Evolutionary conservation across 106 monocot species (phyloP), one percentile per base, ranked within the genome.

Genomic region (Gastrodia elata): DNA sequence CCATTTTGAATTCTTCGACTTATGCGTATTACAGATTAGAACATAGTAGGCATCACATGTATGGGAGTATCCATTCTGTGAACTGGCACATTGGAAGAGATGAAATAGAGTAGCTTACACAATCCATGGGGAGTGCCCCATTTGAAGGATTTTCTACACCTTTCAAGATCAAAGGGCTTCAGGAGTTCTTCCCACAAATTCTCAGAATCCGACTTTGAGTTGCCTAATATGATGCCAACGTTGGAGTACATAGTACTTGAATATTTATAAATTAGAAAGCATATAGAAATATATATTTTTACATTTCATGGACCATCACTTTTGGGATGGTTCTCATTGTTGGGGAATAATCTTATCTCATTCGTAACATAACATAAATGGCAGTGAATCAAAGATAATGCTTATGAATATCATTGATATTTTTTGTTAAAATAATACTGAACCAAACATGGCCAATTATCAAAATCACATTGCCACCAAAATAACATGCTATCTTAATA

Each of bases 111-210:
- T 82, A 0, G 73, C 43, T 76, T 80, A 74, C 82, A 79, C 11
- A 92, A 81, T 18, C 92, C 77, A 18, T 43, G 61, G 10, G 96
- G 92, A 38, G 96, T 90, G 65, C 92, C 37, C 14, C 38, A 46
- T 43, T 79, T 75, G 73, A 92, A 82, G 22, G 90, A 88, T 24
- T 69, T 65, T 25, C 80, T 85, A 38, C 92, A 92, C 40, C 84
- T 79, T 28, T 80, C 74, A 55, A 97, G 86, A 68, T 78, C 86
- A 67, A 92, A 92, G n/a, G 92, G 96, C 38, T 77, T 87, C 61
- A 97, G 86, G 18, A 92, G 86, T 58, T 77, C 73, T 75, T 86
- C 81, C 92, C 87, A 90, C 71, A 83, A 89, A 68, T 83, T 87
- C 80, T 87, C 85, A 69, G 69, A 40, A 69, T 69, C 69, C 18